Evolutionary conservation across 1,139 yeast species (phyloP).

Genomic region (Debaryomyces sp.): DNA sequence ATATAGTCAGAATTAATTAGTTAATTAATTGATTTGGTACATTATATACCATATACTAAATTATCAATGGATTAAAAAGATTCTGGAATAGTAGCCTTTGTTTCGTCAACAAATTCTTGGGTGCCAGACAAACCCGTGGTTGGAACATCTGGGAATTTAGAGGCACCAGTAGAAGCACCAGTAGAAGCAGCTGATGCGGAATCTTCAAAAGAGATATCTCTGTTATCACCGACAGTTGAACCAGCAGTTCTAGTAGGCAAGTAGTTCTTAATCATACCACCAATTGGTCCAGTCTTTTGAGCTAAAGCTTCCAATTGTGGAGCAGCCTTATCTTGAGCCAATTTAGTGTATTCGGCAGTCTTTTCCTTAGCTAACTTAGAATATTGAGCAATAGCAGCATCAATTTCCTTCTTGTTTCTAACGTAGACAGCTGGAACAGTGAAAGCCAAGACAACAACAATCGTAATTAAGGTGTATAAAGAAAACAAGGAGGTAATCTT

Average conservation of each 20-base stretch:
- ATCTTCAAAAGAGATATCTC: conserved; percentile 25
- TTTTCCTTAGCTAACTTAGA: conserved; percentile 60
- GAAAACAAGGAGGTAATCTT: conserved; percentile 79
- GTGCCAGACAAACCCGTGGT: conserved; percentile 36
- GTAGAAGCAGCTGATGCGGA: conserved; percentile 25
- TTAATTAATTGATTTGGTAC: background rate
- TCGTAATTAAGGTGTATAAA: conserved; percentile 64
- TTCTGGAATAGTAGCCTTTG: conserved; percentile 12
- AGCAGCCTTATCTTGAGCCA: conserved; percentile 58
- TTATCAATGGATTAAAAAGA: background rate
- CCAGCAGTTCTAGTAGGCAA: conserved; percentile 76
- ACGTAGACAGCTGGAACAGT: conserved; percentile 75
- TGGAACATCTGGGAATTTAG: conserved; percentile 51
- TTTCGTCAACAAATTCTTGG: conserved; percentile 29
- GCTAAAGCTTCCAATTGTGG: conserved; percentile 48
- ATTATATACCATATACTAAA: background rate
- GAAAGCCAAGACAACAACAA: conserved; percentile 65
- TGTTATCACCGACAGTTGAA: conserved; percentile 59
- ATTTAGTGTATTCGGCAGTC: conserved; percentile 50
- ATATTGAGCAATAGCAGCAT: conserved; percentile 64
- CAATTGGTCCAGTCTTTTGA: conserved; percentile 67
- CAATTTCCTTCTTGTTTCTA: conserved; percentile 78
- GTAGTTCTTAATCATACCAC: conserved; percentile 54
- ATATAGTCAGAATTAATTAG: background rate
- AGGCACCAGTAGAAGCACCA: conserved; percentile 26